Conservation (phyloP, 768 basidiomycete species). For the Tylopilus subfusipes region DNA sequence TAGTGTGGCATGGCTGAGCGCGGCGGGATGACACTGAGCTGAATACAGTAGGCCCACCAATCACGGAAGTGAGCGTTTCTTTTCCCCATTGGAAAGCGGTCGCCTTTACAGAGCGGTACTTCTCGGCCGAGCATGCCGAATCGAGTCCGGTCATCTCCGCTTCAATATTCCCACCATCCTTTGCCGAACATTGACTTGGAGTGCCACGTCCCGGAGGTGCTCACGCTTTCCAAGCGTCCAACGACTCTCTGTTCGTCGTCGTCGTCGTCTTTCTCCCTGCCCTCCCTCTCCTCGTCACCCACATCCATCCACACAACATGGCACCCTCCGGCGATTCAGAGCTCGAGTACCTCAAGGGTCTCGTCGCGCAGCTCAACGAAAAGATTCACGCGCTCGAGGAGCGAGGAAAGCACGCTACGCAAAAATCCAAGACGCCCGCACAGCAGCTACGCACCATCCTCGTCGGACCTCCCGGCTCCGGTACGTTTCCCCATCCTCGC, state of each 20-base stretch:
- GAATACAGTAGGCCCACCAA: too few relatives aligned
- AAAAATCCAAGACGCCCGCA: conserved; percentile 55
- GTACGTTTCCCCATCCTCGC: conserved; percentile 49
- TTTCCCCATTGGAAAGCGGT: too few relatives aligned
- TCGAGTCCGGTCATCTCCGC: conserved; percentile 22
- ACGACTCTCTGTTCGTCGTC: not conserved
- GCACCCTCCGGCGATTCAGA: conserved; percentile 56
- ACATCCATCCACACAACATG: conserved; percentile 38
- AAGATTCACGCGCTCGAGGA: conserved; percentile 83
- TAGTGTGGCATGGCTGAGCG: too few relatives aligned
- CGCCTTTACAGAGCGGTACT: not conserved
- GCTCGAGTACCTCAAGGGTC: conserved; percentile 91
- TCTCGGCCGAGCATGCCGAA: not conserved
- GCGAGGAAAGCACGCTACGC: conserved; percentile 49
- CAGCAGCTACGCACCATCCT: conserved; percentile 87
- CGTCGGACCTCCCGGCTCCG: conserved; percentile 95
- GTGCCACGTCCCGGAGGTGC: not conserved
- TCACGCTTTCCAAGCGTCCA: not conserved
- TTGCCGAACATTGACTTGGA: conserved; percentile 3
- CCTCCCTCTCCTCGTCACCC: too few relatives aligned
- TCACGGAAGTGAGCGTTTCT: too few relatives aligned
- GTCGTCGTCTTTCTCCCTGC: not conserved
- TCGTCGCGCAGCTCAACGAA: conserved; percentile 84
- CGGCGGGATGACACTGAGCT: too few relatives aligned
- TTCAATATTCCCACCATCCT: conserved; percentile 11